These are phyloP conservation scores for Ceratocystis albifundus DNA, from an alignment of 2,329 filamentous ascomycete genomes.

Conservation along the genomic window DNA sequence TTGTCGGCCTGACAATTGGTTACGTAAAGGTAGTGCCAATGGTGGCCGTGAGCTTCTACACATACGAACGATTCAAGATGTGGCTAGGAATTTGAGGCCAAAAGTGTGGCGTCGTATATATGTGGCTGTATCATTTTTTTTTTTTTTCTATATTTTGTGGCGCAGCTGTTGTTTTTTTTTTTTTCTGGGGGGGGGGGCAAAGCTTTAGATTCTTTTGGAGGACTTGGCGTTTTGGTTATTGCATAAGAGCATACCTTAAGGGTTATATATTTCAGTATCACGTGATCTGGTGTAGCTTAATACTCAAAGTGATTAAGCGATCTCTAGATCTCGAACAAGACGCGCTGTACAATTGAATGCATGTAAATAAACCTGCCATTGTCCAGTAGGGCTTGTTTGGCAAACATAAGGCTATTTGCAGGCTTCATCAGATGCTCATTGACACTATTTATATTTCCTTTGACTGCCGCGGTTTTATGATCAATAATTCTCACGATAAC, in stretches of 20 bases:
- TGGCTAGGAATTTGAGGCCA: conserved; percentile 49
- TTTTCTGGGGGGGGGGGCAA: too few relatives aligned
- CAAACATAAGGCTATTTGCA: background rate
- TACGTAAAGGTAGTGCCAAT: conserved; percentile 92
- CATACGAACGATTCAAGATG: conserved; percentile 53
- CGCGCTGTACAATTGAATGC: background rate
- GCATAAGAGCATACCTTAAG: background rate
- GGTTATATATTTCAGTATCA: background rate
- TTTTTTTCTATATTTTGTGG: background rate
- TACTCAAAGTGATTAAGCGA: background rate
- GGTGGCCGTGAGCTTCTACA: conserved; percentile 59
- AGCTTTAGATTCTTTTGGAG: background rate
- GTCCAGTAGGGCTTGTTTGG: background rate
- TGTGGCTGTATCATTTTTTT: conserved; percentile 3
- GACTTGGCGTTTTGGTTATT: background rate
- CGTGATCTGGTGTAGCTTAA: background rate
- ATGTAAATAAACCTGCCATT: background rate
- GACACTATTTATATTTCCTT: background rate
- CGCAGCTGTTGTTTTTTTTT: conserved; percentile 15
- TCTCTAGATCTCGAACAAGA: background rate
- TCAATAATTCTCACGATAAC: background rate
- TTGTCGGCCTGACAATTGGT: conserved; percentile 83
- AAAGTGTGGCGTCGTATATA: conserved; percentile 14
- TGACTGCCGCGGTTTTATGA: background rate
- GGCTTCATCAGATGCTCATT: background rate